Evolutionary conservation across 495 filamentous ascomycete species (phyloP), one percentile per base, ranked within the genome.

Genomic region (Glarea lozoyensis): DNA sequence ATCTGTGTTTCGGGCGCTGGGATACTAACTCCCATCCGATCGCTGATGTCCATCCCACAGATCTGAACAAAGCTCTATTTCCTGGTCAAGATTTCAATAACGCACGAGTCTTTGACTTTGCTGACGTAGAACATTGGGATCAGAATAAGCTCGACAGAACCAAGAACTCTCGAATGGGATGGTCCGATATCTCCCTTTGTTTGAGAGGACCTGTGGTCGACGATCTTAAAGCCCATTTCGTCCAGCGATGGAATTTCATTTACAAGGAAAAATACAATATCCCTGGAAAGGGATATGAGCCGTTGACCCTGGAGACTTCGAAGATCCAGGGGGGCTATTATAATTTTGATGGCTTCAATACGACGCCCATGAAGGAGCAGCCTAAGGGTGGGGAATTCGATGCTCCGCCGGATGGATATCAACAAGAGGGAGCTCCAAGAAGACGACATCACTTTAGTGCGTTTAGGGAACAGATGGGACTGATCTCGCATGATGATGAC

Each of bases 11-110:
- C 48, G 77, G 77, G 36, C 60, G 77, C 55, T 81, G 67, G 54
- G 77, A 81, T 48, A 79, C 76, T 19, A 78, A 70, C 55, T 65
- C 70, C 60, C 90, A 97, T 59, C 75, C 84, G 10, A 83, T 95
- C 31, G 76, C 89, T 11, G 90, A 97, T 64, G 76, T 80, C 10
- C 89, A 96, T 58, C 86, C 87, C 1, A 73, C 41, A 2, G 45
- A 55, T 37, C 56, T 93, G 2, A 74, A 81, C 34, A 62, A 71
- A 19, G 84, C 80, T 24, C 63, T 96, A 0, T 95, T 94, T 62
- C 84, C 86, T 0, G 89, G 89, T 4, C 90, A 97, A 50, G 90
- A 97, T 55, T 97, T 84, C 62, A 97, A 97, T 63, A 94, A 97
- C 56, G 88, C 87, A 22, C 61, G 88, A 30, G 73, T 89, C 15